Evolutionary conservation across 202 grass and related monocot species (phyloP), one percentile per base, ranked within the genome.

Genomic region (Schoenoplectus tabernaemontani): DNA sequence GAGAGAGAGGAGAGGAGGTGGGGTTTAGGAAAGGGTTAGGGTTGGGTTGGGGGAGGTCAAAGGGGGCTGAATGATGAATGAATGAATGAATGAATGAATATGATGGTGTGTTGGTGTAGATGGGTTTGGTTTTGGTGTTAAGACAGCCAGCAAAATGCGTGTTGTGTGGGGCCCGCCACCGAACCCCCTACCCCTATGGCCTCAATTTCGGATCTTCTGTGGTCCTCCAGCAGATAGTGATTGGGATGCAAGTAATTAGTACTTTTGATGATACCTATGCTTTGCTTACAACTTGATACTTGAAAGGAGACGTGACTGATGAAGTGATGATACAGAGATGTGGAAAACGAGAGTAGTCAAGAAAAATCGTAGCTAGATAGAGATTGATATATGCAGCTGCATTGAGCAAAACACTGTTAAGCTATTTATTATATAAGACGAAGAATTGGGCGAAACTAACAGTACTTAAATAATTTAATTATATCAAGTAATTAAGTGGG

Each of bases 11-110:
- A 4, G 48, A 15, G 2, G 59, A 63, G 80, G 66, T 68, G 53
- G 23, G 64, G 80, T 68, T 70, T 70, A 82, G 66, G 80, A 72
- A 82, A 72, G 46, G 63, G 78, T 81, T 82, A 68, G 80, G 57
- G 38, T 82, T 69, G 80, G 64, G 62, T 68, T 82, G 57, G 80
- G 51, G 17, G 62, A 82, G 80, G 62, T 82, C 64, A 70, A 72
- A 70, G 19, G 32, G 53, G 47, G 44, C 47, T 68, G 61, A 59
- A 69, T 53, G 41, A 48, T 64, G 71, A 76, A 64, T 81, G 78
- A 22, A 71, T 39, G 63, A 70, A 46, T 79, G 9, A 7, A 63
- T 39, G 41, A 36, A 62, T 78, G 53, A 16, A n/a, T 79, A 11
- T 54, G 72, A 28, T 67, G 19, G 22, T 47, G 13, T n/a, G 4